Evolutionary conservation across 1,284 basidiomycete genomes (phyloP), one percentile per base, ranked within the genome.

Genomic region (Cerrena zonata): DNA sequence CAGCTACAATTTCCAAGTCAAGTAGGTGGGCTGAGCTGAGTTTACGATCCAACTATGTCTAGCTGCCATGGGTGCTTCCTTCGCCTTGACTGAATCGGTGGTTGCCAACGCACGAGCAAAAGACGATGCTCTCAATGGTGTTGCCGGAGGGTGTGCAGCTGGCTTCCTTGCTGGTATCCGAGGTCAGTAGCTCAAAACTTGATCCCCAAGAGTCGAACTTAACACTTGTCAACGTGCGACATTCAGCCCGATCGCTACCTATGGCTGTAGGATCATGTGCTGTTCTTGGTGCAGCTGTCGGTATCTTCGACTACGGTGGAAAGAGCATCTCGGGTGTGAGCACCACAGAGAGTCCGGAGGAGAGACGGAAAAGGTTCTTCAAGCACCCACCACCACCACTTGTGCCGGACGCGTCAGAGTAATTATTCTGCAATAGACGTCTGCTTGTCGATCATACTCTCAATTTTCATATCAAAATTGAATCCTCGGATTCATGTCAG

Each of bases 11-110:
- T 44, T 21, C 25, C 21, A 21, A 21, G 40, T 26, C 40, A 50
- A 50, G 52, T 41, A n/a, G n/a, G n/a, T n/a, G n/a, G n/a, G n/a
- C n/a, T n/a, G n/a, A n/a, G n/a, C n/a, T n/a, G n/a, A n/a, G n/a
- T n/a, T n/a, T n/a, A n/a, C n/a, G n/a, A n/a, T n/a, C n/a, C n/a
- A n/a, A n/a, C n/a, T n/a, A n/a, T 19, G 25, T 45, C 21, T 57
- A 94, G 92, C 91, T 61, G 91, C 89, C n/a, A 89, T 95, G 83
- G 94, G 91, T 41, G 87, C 86, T 55, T 80, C 88, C 24, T 97
- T 90, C 66, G 87, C 91, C 15, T 82, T 86, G 61, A 89, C 89
- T 3, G 89, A 95, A 64, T 75, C 89, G 5, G 71, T 77, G 27
- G 82, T 91, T 18, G 89, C 91, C 53, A 97, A 97, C 70, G 70